These are phyloP conservation scores for Penicillium ochrochloron DNA, from an alignment of 495 filamentous ascomycete genomes.

Conservation along the genomic window DNA sequence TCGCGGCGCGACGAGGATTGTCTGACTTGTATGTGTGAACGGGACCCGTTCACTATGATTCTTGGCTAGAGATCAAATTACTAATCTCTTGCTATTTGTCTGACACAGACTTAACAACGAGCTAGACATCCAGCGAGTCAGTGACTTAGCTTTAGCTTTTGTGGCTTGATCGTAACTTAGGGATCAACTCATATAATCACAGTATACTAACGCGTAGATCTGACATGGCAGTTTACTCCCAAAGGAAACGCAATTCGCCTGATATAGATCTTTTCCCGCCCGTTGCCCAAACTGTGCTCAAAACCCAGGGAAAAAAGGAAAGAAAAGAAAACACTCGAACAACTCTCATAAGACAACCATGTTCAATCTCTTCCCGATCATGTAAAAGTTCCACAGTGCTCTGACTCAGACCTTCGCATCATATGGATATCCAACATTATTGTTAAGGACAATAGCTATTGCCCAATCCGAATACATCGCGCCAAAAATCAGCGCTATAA, in stretches of 20 bases:
- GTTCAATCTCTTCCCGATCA: neutral
- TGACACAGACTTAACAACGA: neutral
- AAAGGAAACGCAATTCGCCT: neutral
- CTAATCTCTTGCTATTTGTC: neutral
- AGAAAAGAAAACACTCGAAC: neutral
- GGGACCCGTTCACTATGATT: constrained; percentile 26
- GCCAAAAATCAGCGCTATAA: too few relatives aligned
- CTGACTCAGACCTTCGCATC: neutral
- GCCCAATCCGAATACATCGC: too few relatives aligned
- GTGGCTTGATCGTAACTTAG: neutral
- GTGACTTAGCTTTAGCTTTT: neutral
- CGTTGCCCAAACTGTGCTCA: neutral
- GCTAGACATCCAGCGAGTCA: neutral
- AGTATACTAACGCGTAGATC: neutral
- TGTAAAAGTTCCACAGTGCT: neutral
- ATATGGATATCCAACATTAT: neutral
- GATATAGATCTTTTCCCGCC: neutral
- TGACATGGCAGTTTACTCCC: neutral
- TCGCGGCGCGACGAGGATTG: constrained; percentile 21
- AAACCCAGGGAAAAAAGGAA: neutral
- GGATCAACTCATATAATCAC: neutral
- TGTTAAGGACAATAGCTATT: neutral
- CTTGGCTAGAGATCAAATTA: neutral
- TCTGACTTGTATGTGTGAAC: constrained; percentile 22
- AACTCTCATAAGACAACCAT: neutral